Conservation (phyloP, 2,329 filamentous ascomycete species). For the Aphanoascus verrucosus region DNA sequence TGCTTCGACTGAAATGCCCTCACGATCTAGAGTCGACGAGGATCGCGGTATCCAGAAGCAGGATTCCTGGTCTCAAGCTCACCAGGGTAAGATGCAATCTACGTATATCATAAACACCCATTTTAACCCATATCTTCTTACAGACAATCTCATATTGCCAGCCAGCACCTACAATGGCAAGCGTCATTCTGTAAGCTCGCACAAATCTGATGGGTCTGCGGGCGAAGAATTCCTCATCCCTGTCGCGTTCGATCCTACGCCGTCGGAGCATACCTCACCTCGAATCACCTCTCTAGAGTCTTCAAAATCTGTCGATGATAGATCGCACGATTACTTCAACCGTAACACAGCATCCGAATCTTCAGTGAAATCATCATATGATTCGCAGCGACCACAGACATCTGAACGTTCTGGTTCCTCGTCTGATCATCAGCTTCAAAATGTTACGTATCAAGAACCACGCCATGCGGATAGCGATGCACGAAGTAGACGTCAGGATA, state of each 20-base stretch:
- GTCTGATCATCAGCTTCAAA: slow-evolving; percentile 27
- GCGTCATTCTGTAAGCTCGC: slow-evolving; percentile 58
- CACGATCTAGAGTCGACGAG: slow-evolving; percentile 18
- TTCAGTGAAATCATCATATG: slow-evolving; percentile 1
- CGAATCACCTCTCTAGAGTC: slow-evolving; percentile 36
- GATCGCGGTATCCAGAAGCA: slow-evolving; percentile 19
- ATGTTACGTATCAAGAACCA: slow-evolving; percentile 86
- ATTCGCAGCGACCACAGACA: slow-evolving; percentile 1
- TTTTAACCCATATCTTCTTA: slow-evolving; percentile 15
- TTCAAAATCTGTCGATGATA: slow-evolving; percentile 36
- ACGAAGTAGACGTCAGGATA: slow-evolving; percentile 24
- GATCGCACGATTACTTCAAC: slow-evolving; percentile 48
- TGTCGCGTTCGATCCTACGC: slow-evolving; percentile 61
- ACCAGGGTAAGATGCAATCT: slow-evolving; percentile 25
- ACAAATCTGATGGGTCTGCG: slow-evolving; percentile 45
- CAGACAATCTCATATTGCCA: slow-evolving; percentile 57
- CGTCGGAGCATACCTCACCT: slow-evolving; percentile 47
- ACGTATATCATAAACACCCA: not conserved
- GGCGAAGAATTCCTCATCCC: slow-evolving; percentile 65
- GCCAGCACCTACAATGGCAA: slow-evolving; percentile 68
- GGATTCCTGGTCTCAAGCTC: slow-evolving; percentile 20
- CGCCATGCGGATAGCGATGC: slow-evolving; percentile 47
- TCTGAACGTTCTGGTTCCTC: slow-evolving; percentile 16
- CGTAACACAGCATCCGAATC: slow-evolving; percentile 7
- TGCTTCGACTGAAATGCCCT: slow-evolving; percentile 21